Base-by-base conservation (phyloP, 2,329 filamentous ascomycete genomes). In the Trichoderma afroharzianum region DNA sequence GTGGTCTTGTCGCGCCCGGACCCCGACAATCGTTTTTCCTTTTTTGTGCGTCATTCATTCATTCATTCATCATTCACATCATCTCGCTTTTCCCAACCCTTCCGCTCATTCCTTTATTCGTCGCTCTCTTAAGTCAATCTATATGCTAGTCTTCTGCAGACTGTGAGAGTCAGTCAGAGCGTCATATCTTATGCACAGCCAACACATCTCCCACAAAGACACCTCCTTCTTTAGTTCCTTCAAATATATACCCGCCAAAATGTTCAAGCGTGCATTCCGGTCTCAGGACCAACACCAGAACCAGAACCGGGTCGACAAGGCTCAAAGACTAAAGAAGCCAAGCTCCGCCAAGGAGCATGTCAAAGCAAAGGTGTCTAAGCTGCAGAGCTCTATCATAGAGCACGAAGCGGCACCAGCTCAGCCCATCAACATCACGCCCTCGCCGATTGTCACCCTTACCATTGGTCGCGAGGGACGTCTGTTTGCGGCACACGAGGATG, bases 401-500 rank as follows among this genome's bases (percentile, higher is more conserved):
- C 82, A 86, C 74, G 81, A 83, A 75, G 78, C 81, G 74, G 81
- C 81, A 26, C 70, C 73, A 11, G 57, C 69, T 63, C 70, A 73
- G 24, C 59, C 68, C 50, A 64, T 71, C 61, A 69, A 74, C 63
- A 76, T 78, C 26, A 77, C 83, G 61, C 83, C 86, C 74, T 90
- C 89, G 73, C 92, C 94, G 79, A 97, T 97, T 82, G 87, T 97
- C 83, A 97, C 94, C 73, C 86, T 98, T 77, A 90, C 92, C 76
- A 91, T 98, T 79, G 95, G 95, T 77, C 85, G 85, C 77, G 94
- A 97, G 79, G 92, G 92, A 81, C 92, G 95, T 78, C 88, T 97
- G 81, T 98, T 98, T 87, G 95, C 95, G 78, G 95, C 94, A 79
- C 95, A 98, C 83, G 93, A 98, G 87, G 93, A 97, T 83, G 91